These are phyloP conservation scores for Aspergillus sergii DNA, from an alignment of 2,329 filamentous ascomycete genomes.

Conservation along the genomic window DNA sequence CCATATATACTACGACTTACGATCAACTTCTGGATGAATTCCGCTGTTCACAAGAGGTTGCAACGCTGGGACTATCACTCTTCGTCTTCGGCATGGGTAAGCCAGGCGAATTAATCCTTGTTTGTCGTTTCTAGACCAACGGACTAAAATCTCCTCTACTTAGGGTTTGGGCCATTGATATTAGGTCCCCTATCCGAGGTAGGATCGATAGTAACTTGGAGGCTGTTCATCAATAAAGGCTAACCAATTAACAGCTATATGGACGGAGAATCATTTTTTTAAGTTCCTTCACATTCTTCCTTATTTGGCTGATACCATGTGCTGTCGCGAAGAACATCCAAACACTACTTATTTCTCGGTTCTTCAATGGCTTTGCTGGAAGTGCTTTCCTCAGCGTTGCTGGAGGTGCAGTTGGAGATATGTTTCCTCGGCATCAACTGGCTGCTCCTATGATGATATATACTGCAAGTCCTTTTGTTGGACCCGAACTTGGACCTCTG, in stretches of 20 bases:
- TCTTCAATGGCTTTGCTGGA: conserved; percentile 58
- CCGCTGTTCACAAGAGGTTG: conserved; percentile 68
- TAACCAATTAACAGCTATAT: conserved; percentile 63
- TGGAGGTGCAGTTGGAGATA: not conserved
- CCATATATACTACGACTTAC: conserved; percentile 88
- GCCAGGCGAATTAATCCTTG: conserved; percentile 20
- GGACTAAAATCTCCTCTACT: not conserved
- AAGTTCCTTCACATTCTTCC: conserved; percentile 70
- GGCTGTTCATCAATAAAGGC: too few relatives aligned
- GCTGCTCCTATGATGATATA: conserved; percentile 61
- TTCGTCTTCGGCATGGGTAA: conserved; percentile 76
- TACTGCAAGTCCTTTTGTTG: conserved; percentile 62
- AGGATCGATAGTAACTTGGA: not conserved
- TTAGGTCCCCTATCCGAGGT: conserved; percentile 65
- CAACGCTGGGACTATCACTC: conserved; percentile 76
- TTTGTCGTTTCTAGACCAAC: conserved; percentile 25
- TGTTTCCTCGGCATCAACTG: not conserved
- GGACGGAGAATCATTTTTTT: conserved; percentile 82
- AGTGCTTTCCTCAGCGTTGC: conserved; percentile 63
- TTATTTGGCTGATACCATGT: conserved; percentile 79
- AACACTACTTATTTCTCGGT: conserved; percentile 76
- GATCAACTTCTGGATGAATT: conserved; percentile 77
- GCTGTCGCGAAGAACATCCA: conserved; percentile 76
- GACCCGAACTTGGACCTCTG: conserved; percentile 60
- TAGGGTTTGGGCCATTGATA: conserved; percentile 60